Evolutionary conservation across 306 rosid species (phyloP).

Genomic region (Urtica urens): DNA sequence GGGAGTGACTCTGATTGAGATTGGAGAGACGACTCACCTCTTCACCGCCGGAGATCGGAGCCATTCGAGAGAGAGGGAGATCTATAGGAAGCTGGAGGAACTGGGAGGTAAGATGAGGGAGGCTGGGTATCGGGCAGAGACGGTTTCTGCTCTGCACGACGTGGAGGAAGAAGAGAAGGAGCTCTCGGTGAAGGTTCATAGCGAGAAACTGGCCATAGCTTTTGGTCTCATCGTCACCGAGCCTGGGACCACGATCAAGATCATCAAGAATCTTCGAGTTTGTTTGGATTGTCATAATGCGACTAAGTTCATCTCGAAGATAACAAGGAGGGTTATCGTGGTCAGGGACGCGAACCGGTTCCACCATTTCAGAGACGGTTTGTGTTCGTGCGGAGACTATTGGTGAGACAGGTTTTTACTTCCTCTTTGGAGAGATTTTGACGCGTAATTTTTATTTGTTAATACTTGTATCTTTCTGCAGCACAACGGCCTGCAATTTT

Average conservation of each 20-base stretch:
- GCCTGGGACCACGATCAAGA: constrained; percentile 82
- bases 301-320: constrained; percentile 82
- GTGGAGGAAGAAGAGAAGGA: constrained; percentile 99
- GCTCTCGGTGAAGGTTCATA: constrained; percentile 72
- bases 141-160: constrained; percentile 70
- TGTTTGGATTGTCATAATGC: constrained; percentile 91
- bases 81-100: constrained; percentile 75
- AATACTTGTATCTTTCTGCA: too few species aligned
- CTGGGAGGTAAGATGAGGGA: constrained; percentile 72
- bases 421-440: too few species aligned
- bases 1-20: constrained; percentile 85
- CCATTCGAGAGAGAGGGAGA: constrained; percentile 62
- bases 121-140: constrained; percentile 70
- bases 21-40: constrained; percentile 52
- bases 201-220: constrained; percentile 91
- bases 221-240: constrained; percentile 71
- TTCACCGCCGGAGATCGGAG: constrained; percentile 71
- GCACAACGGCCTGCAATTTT: too few species aligned
- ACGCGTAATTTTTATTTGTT: too few species aligned
- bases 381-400: constrained; percentile 88
- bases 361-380: constrained; percentile 79
- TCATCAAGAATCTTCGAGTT: constrained; percentile 91
- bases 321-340: constrained; percentile 68
- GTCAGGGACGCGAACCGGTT: constrained; percentile 95
- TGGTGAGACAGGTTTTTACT: too few species aligned